Evolutionary conservation across 2,329 filamentous ascomycete species (phyloP).

Genomic region (Colletotrichum coccodes): DNA sequence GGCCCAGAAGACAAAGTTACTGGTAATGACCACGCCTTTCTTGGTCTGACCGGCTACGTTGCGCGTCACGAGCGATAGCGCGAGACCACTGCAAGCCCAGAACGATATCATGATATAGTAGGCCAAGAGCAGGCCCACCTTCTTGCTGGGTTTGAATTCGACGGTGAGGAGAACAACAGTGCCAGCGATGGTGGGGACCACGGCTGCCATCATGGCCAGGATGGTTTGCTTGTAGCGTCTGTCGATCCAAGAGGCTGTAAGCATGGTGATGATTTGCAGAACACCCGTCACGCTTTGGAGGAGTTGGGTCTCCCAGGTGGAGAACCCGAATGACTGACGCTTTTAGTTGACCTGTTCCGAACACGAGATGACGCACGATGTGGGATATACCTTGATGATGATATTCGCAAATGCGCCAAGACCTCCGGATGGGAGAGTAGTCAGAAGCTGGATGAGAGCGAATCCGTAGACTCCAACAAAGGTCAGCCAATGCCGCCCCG

Average conservation of each 20-base stretch:
- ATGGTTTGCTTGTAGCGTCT: constrained; percentile 76
- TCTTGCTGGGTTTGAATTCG: constrained; percentile 43
- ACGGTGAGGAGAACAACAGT: constrained; percentile 50
- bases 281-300: constrained; percentile 79
- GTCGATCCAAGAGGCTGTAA: constrained; percentile 74
- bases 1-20: constrained; percentile 53
- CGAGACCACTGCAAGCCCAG: constrained; percentile 52
- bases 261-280: constrained; percentile 77
- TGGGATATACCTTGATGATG: constrained; percentile 65
- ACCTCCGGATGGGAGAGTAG: constrained; percentile 77
- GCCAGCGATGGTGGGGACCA: constrained; percentile 64
- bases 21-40: constrained; percentile 51
- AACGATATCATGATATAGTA: constrained; percentile 58
- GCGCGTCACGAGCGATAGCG: constrained; percentile 51
- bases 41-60: constrained; percentile 56
- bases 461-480: constrained; percentile 61
- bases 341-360: not conserved
- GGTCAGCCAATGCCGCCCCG: not conserved
- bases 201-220: constrained; percentile 71
- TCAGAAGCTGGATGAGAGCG: constrained; percentile 73
- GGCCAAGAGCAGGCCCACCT: constrained; percentile 48
- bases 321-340: constrained; percentile 66
- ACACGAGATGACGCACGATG: no score
- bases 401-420: constrained; percentile 80
- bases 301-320: constrained; percentile 74